Evolutionary conservation across 2,329 filamentous ascomycete species (phyloP).

Genomic region (Fusarium chlamydosporum): DNA sequence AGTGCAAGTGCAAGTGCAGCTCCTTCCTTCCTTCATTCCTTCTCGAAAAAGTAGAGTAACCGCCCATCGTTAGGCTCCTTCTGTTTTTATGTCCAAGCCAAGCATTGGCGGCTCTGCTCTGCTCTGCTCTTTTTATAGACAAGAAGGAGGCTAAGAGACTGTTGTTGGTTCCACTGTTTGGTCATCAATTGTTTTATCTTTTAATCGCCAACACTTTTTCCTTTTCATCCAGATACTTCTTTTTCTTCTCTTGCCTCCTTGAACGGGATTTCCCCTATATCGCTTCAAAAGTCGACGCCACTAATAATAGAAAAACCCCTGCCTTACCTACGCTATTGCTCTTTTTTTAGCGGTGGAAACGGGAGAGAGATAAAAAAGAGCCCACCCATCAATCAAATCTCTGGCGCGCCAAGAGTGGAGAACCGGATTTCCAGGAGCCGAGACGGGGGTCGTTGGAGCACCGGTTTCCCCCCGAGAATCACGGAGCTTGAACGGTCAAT

Average conservation of each 20-base stretch:
- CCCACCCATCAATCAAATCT: slow-evolving; percentile 29
- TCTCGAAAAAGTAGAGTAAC: slow-evolving; percentile 22
- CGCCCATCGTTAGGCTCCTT: slow-evolving; percentile 13
- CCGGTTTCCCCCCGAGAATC: slow-evolving; percentile 43
- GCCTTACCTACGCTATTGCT: slow-evolving; percentile 13
- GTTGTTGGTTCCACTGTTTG: not conserved
- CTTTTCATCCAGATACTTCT: not conserved
- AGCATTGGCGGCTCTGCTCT: slow-evolving; percentile 3
- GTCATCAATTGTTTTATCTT: not conserved
- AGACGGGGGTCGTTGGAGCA: slow-evolving; percentile 44
- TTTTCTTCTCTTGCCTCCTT: not conserved
- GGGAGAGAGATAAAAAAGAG: slow-evolving; percentile 1
- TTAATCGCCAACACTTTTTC: not conserved
- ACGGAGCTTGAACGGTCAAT: slow-evolving; percentile 45
- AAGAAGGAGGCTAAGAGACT: too few relatives aligned
- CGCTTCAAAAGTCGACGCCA: slow-evolving; percentile 10
- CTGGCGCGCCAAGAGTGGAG: slow-evolving; percentile 47
- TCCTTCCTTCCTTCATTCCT: not conserved
- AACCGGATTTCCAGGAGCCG: slow-evolving; percentile 48
- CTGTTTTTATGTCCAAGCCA: not conserved
- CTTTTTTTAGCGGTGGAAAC: slow-evolving; percentile 22
- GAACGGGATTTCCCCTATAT: slow-evolving; percentile 19
- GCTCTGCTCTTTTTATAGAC: slow-evolving; percentile 21
- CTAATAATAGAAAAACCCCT: slow-evolving; percentile 33
- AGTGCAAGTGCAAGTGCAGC: not conserved